A percentile compares a stretch with the other conserved stretches of the same genome.
Evolutionary conservation across 352 stramenopile species (phyloP).

Genomic region (Globisporangium ultimum): DNA sequence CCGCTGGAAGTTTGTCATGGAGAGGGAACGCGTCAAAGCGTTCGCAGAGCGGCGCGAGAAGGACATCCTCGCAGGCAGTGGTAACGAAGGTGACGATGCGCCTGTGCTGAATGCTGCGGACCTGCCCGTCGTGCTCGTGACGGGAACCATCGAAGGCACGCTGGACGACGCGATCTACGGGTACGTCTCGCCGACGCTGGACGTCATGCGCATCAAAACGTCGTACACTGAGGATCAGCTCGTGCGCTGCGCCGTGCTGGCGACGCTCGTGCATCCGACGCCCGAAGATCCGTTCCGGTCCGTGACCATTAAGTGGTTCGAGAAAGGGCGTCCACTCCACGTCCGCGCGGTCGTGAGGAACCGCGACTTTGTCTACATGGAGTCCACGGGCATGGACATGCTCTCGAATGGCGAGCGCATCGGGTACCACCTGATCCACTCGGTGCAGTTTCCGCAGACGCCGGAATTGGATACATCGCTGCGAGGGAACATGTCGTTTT

Average conservation of each 20-base stretch:
- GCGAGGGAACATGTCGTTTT: constrained; percentile 51
- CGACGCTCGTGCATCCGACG: too few species aligned
- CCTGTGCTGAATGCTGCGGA: not conserved
- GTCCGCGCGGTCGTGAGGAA: constrained; percentile 21
- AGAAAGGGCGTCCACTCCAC: not conserved
- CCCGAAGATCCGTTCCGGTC: too few species aligned
- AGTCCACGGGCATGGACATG: constrained; percentile 44
- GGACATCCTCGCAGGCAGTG: not conserved
- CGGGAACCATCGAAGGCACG: constrained; percentile 14
- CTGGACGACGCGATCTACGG: constrained; percentile 28
- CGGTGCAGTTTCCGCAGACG: constrained; percentile 51
- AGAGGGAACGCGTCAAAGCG: constrained; percentile 9
- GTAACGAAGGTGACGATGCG: not conserved
- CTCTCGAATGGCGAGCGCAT: constrained; percentile 47
- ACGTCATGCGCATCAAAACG: constrained; percentile 19
- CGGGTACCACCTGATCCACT: constrained; percentile 63
- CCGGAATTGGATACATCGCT: constrained; percentile 26
- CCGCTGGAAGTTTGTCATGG: constrained; percentile 12
- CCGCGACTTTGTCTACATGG: constrained; percentile 56
- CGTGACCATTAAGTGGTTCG: not conserved
- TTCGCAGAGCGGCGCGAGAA: constrained; percentile 18
- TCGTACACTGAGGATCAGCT: constrained; percentile 21
- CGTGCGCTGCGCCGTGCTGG: constrained; percentile 15
- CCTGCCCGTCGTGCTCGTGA: constrained; percentile 9
- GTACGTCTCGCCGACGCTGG: constrained; percentile 16